phyloP scores from a whole-genome alignment of 306 rosid genomes.

The Spatholobus suberectus region DNA sequence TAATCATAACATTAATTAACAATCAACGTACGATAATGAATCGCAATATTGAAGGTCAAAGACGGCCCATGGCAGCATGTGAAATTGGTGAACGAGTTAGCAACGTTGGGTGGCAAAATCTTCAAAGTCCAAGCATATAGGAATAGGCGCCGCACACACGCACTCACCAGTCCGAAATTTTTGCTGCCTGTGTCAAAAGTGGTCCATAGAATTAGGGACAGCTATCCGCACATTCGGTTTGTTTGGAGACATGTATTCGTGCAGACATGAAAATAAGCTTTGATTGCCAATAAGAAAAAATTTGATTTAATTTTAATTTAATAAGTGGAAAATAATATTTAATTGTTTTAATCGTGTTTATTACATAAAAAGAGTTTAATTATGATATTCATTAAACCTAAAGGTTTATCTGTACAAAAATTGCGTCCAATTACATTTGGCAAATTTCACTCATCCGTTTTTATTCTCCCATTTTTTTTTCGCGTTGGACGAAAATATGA shows the following conservation, averaged over 20 bases:
- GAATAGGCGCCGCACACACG: not conserved
- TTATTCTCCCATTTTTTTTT: not conserved
- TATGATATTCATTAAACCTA: not conserved
- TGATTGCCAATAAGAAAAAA: not conserved
- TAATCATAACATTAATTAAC: not conserved
- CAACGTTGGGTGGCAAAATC: not conserved
- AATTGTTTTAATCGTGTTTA: not conserved
- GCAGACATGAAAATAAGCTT: not conserved
- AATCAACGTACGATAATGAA: not conserved
- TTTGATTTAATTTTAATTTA: not conserved
- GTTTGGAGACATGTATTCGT: not conserved
- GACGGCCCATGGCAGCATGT: not conserved
- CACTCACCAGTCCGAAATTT: not conserved
- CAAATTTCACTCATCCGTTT: not conserved
- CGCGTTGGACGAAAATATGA: not conserved
- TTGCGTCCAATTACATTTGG: not conserved
- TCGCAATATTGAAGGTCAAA: not conserved
- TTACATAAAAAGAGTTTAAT: not conserved
- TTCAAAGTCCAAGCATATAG: not conserved
- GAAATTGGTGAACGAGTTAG: not conserved
- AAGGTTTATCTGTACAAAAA: not conserved
- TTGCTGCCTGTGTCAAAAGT: not conserved
- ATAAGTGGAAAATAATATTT: not conserved
- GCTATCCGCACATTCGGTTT: not conserved
- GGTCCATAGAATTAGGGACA: constrained; percentile 4